Conservation (phyloP, 768 basidiomycete species). For the Psilocybe azurescens region DNA sequence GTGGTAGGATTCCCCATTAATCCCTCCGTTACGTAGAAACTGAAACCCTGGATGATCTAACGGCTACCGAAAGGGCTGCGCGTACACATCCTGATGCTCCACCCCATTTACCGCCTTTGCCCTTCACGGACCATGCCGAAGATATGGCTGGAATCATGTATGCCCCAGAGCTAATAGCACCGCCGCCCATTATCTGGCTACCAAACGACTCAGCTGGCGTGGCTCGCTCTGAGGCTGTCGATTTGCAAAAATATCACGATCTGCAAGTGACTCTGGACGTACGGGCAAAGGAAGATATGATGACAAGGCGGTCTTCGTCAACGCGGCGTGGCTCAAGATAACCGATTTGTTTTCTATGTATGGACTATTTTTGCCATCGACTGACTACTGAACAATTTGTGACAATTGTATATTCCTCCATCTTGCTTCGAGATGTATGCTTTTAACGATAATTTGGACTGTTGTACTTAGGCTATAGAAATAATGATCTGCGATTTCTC, state of each 20-base stretch:
- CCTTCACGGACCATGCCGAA: constrained; percentile 78
- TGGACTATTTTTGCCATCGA: constrained; percentile 11
- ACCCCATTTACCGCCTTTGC: constrained; percentile 68
- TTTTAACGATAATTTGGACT: neutral
- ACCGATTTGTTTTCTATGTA: constrained; percentile 2
- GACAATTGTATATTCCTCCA: neutral
- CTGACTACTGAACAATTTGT: neutral
- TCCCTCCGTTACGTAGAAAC: constrained; percentile 49
- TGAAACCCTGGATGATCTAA: constrained; percentile 81
- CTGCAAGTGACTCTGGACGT: constrained; percentile 76
- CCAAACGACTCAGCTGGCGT: constrained; percentile 79
- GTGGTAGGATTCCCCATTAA: constrained; percentile 8
- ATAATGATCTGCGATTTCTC: constrained; percentile 6
- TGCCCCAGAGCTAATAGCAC: constrained; percentile 81
- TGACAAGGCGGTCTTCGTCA: constrained; percentile 39
- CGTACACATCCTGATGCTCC: constrained; percentile 81
- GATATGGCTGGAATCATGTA: constrained; percentile 82
- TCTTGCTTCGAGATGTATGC: neutral
- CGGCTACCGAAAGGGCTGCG: constrained; percentile 78
- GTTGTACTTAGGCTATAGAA: constrained; percentile 2
- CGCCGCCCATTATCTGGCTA: constrained; percentile 84
- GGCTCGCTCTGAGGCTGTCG: constrained; percentile 74
- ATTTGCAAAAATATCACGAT: constrained; percentile 77
- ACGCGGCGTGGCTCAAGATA: constrained; percentile 35
- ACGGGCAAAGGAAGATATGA: constrained; percentile 56